Percentiles rank a stretch among this genome's conserved stretches.
phyloP scores from a whole-genome alignment of 1,284 basidiomycete genomes.

The Ustilago cynodontis region DNA sequence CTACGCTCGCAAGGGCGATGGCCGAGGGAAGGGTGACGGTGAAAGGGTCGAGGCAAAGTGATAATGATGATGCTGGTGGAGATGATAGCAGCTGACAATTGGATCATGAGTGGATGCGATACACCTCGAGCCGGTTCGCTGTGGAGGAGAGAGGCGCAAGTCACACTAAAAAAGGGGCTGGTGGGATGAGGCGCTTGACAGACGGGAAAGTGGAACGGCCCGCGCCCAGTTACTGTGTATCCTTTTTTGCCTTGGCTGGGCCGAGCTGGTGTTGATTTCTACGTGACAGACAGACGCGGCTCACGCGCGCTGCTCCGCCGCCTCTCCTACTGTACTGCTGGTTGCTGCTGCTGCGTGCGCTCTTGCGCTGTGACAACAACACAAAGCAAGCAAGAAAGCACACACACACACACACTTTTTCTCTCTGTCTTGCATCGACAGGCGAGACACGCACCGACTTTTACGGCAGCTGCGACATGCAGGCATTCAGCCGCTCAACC shows the following conservation, averaged over 20 bases:
- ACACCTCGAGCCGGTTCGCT: background rate
- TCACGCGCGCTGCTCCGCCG: background rate
- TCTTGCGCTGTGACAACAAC: background rate
- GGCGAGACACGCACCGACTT: background rate
- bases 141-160: background rate
- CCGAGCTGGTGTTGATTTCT: conserved; percentile 2
- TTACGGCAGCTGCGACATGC: background rate
- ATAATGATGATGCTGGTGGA: background rate
- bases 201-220: background rate
- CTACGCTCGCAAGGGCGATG: background rate
- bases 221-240: background rate
- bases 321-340: background rate
- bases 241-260: background rate
- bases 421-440: too few species aligned
- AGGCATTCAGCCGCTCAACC: conserved; percentile 1
- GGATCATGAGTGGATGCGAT: background rate
- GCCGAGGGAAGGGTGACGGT: background rate
- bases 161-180: conserved; percentile 4
- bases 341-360: background rate
- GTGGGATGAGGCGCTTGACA: background rate
- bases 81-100: background rate
- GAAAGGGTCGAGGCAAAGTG: background rate
- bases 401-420: background rate
- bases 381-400: background rate
- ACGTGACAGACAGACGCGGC: background rate